These are phyloP conservation scores for Rasamsonia emersonii DNA, from an alignment of 2,329 filamentous ascomycete species.

Conservation along the genomic window DNA sequence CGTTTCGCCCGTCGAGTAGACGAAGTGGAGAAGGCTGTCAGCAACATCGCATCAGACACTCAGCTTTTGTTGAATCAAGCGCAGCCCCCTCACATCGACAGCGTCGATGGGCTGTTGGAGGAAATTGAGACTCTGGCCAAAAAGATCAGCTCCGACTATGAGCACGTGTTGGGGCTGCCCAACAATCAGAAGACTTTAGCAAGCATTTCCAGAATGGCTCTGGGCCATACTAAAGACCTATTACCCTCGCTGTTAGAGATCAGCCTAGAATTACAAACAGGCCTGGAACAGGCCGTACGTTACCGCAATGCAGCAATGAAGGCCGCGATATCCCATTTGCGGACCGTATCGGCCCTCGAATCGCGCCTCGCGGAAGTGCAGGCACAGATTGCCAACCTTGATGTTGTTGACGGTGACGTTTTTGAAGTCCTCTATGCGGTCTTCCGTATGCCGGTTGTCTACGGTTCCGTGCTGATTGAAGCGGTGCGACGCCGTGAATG, in stretches of 20 bases:
- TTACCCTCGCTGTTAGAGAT: constrained; percentile 52
- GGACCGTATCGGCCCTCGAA: constrained; percentile 71
- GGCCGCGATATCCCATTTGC: constrained; percentile 66
- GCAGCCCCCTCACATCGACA: constrained; percentile 50
- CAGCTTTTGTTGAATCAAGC: constrained; percentile 26
- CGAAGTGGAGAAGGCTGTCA: constrained; percentile 53
- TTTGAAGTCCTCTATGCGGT: constrained; percentile 75
- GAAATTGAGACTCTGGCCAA: constrained; percentile 80
- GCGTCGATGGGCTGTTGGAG: constrained; percentile 61
- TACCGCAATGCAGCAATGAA: constrained; percentile 60
- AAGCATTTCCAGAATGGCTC: constrained; percentile 55
- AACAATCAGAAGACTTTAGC: constrained; percentile 57
- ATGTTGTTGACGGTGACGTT: constrained; percentile 65
- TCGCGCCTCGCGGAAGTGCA: constrained; percentile 65
- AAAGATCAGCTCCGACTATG: constrained; percentile 81
- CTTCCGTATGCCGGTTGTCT: constrained; percentile 76
- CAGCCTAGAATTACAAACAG: constrained; percentile 45
- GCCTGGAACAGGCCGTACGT: constrained; percentile 44
- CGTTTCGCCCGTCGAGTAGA: constrained; percentile 53
- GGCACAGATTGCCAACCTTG: constrained; percentile 60
- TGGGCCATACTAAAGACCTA: constrained; percentile 55
- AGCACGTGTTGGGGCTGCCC: constrained; percentile 62
- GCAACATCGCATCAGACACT: constrained; percentile 51
- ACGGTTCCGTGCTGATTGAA: constrained; percentile 81
- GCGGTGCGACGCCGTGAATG: constrained; percentile 80